Evolutionary conservation across 306 rosid genomes (phyloP), one percentile per base, ranked within the genome.

Genomic region (Cicer cuneatum): DNA sequence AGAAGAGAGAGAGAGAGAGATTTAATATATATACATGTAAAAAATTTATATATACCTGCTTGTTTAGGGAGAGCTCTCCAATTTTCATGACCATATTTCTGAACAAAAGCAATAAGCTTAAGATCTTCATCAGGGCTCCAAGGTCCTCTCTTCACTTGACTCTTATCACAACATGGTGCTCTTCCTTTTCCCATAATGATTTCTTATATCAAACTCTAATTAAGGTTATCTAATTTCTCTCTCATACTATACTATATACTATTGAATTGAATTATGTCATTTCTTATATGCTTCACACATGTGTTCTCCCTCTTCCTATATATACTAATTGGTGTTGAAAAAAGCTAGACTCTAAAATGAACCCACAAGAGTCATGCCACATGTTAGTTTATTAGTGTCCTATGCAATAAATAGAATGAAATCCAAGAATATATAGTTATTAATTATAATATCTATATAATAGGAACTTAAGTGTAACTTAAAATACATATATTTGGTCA

Each of bases 31-130:
- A 45, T 11, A 41, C 2, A 45, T 3, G 37, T 8, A 13, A 10
- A 8, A 15, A n/a, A 2, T 11, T 45, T 0, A n/a, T 7, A 43
- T 0, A 14, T 75, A 94, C 98, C 98, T n/a, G 98, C 89, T 87
- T 84, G 97, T 75, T 82, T 91, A 5, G 98, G 98, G 73, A 94
- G 97, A 72, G 97, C 80, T 54, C 98, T 84, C 98, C 98, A 94
- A 72, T 94, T 94, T n/a, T 87, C 90, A 85, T 94, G 98, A 78
- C 98, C 98, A 84, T 86, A 62, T 60, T 82, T 90, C 80, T 91
- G 98, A 51, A 94, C 85, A 89, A 91, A 94, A 79, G 87, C 84
- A 41, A 88, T 87, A 74, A 94, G 98, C 63, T 86, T 91, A 63
- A 86, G 78, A 53, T 94, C 98, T 79, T 94, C 98, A 48, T 79